Conservation (phyloP, 768 basidiomycete genomes). For the Strobilomyces dryophilus region DNA sequence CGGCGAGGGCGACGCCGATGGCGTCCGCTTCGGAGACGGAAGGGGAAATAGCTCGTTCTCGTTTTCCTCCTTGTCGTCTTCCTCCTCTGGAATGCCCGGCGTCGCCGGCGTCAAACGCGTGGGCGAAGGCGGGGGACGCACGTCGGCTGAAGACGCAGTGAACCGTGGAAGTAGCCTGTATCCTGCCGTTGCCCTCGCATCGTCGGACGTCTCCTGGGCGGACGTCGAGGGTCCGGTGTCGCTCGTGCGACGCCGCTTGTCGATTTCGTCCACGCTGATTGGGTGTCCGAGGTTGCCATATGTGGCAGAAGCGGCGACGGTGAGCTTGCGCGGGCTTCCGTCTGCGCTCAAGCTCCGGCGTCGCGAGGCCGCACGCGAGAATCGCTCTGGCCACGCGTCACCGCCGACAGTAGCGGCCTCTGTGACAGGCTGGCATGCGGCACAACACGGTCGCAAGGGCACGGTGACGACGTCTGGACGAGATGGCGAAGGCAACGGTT, state of each 20-base stretch:
- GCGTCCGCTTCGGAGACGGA: slow-evolving; percentile 55
- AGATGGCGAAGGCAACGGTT: slow-evolving; percentile 31
- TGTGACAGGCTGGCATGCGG: slow-evolving; percentile 54
- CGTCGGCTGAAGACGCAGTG: neutral
- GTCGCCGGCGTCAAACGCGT: slow-evolving; percentile 9
- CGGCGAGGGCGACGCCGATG: slow-evolving; percentile 37
- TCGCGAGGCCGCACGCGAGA: slow-evolving; percentile 57
- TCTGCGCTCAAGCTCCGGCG: slow-evolving; percentile 45
- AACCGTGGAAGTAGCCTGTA: neutral
- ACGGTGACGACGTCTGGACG: slow-evolving; percentile 46
- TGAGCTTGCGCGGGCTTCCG: slow-evolving; percentile 30
- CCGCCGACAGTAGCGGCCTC: slow-evolving; percentile 55
- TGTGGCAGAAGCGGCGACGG: slow-evolving; percentile 24
- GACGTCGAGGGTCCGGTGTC: slow-evolving; percentile 23
- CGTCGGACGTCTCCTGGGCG: neutral
- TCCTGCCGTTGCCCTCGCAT: neutral
- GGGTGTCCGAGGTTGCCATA: slow-evolving; percentile 27
- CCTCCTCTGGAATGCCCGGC: slow-evolving; percentile 32
- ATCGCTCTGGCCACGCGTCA: slow-evolving; percentile 58
- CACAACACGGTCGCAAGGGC: slow-evolving; percentile 70
- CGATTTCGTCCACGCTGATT: slow-evolving; percentile 61
- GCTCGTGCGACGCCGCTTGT: slow-evolving; percentile 49
- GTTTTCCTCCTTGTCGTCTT: slow-evolving; percentile 48
- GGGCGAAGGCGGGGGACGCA: slow-evolving; percentile 11
- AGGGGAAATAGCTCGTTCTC: slow-evolving; percentile 54